Evolutionary conservation across 2,329 filamentous ascomycete species (phyloP), one percentile per base, ranked within the genome.

Genomic region (Leptographium galeiforme): DNA sequence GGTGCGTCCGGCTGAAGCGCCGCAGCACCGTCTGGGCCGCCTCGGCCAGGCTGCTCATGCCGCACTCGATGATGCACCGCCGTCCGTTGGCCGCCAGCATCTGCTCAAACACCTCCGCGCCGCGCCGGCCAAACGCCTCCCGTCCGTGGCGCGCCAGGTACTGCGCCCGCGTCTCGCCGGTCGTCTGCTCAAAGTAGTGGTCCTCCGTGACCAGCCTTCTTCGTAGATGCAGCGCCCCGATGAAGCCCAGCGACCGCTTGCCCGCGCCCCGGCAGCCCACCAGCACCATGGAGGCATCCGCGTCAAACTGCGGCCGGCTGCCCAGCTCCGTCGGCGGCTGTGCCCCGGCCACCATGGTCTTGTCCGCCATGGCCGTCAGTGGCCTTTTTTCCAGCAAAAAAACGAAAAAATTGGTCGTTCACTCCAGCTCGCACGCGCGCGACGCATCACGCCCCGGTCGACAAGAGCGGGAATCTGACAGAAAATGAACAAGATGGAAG

Each of bases 181-280:
- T 83, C 6, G 72, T 70, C 58, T 85, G 77, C 50, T 82, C 73
- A 59, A 89, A 89, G 55, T 77, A 78, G 56, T 77, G 74, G 61
- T 87, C 83, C 55, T 82, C 78, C 46, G 85, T 85, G 49, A 88
- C 74, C 6, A 88, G 72, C 46, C 82, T 78, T 50, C 82, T 74
- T 34, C 79, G 77, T 52, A 84, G 77, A 57, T 84, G 78, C 48
- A 81, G 81, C 1, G 84, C 84, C 14, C 83, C 81, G 57, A 89
- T 85, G 56, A 89, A 81, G 10, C 82, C 85, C 32, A 89, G 70
- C 18, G 82, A 85, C 41, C 82, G 80, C 64, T 88, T 88, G 10
- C 85, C 85, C 8, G 82, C 81, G 18, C 85, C 84, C 38, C 81
- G 78, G 56, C 85, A 81, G 30, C 85, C 85, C 32, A 88, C 76